These are phyloP conservation scores for Aurifilum marmelostoma DNA, from an alignment of 2,329 filamentous ascomycete genomes.

Conservation along the genomic window DNA sequence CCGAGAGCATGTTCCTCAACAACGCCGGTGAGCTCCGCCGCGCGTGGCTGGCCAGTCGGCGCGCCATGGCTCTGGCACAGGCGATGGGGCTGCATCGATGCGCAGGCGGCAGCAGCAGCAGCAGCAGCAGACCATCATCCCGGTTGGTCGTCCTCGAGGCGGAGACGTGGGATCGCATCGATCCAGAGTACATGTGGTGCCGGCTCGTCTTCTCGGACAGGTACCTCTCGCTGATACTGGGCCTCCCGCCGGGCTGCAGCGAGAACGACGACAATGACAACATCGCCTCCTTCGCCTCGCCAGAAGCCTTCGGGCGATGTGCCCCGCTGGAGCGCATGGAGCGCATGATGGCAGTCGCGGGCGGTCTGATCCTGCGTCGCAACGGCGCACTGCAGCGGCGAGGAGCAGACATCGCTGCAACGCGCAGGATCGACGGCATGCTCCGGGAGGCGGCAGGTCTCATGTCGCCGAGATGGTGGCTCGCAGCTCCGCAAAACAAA, in stretches of 20 bases:
- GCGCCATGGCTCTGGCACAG: slow-evolving; percentile 43
- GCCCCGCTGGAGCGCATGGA: slow-evolving; percentile 42
- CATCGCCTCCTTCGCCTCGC: slow-evolving; percentile 32
- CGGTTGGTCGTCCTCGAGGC: slow-evolving; percentile 34
- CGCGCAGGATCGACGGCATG: slow-evolving; percentile 42
- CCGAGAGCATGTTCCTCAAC: slow-evolving; percentile 50
- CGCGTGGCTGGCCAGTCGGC: slow-evolving; percentile 49
- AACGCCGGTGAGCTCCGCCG: slow-evolving; percentile 51
- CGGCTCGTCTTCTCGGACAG: slow-evolving; percentile 50
- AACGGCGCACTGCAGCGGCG: slow-evolving; percentile 34
- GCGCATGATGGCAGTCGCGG: slow-evolving; percentile 39
- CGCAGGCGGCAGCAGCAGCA: slow-evolving; percentile 18
- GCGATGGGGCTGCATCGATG: slow-evolving; percentile 25
- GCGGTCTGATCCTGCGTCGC: slow-evolving; percentile 43
- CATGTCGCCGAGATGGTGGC: slow-evolving; percentile 50
- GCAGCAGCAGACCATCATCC: neutral
- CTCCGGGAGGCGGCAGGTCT: slow-evolving; percentile 41
- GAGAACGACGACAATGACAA: neutral
- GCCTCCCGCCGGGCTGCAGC: slow-evolving; percentile 43
- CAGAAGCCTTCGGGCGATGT: slow-evolving; percentile 36
- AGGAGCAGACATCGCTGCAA: slow-evolving; percentile 35
- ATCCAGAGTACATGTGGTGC: slow-evolving; percentile 48
- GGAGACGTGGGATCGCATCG: slow-evolving; percentile 34
- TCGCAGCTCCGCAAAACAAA: slow-evolving; percentile 31
- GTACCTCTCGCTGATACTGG: slow-evolving; percentile 52